Conservation (phyloP, 1,139 yeast species). For the Yamadazyma oceani region DNA sequence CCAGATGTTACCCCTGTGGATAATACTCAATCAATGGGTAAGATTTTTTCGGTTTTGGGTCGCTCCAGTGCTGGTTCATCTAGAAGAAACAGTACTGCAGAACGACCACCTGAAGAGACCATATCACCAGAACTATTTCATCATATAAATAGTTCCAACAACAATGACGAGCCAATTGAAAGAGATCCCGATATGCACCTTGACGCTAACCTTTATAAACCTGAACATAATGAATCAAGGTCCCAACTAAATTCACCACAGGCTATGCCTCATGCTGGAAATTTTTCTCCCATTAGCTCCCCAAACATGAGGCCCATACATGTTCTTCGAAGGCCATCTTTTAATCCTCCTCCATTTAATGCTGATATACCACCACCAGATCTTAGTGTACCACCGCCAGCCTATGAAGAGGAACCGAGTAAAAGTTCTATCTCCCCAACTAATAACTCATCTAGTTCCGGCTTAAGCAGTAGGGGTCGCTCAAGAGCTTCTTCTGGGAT, state of each 20-base stretch:
- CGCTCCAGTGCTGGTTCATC: constrained; percentile 13
- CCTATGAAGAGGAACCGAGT: constrained; percentile 30
- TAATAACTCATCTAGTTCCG: constrained; percentile 7
- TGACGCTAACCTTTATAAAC: constrained; percentile 63
- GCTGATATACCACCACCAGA: constrained; percentile 33
- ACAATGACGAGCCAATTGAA: constrained; percentile 41
- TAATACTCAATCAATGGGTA: constrained; percentile 19
- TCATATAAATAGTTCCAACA: constrained; percentile 26
- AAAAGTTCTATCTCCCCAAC: constrained; percentile 3
- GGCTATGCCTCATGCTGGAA: constrained; percentile 50
- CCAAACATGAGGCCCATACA: constrained; percentile 39
- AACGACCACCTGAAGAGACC: no score
- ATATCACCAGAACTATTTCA: constrained; percentile 23
- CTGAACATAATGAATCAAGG: constrained; percentile 37
- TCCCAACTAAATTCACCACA: constrained; percentile 54
- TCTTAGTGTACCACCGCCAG: constrained; percentile 34
- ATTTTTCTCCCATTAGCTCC: constrained; percentile 39
- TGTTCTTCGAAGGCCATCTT: constrained; percentile 35
- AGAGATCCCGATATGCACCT: constrained; percentile 47
- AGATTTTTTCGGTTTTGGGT: constrained; percentile 15
- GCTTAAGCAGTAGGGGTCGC: constrained; percentile 6
- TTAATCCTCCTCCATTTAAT: constrained; percentile 45
- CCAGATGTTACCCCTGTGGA: constrained; percentile 58
- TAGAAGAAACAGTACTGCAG: constrained; percentile 4
- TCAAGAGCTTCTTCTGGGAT: constrained; percentile 11